Evolutionary conservation across 345 rosid species (phyloP), one percentile per base, ranked within the genome.

Genomic region (Lenwebbia sp.): DNA sequence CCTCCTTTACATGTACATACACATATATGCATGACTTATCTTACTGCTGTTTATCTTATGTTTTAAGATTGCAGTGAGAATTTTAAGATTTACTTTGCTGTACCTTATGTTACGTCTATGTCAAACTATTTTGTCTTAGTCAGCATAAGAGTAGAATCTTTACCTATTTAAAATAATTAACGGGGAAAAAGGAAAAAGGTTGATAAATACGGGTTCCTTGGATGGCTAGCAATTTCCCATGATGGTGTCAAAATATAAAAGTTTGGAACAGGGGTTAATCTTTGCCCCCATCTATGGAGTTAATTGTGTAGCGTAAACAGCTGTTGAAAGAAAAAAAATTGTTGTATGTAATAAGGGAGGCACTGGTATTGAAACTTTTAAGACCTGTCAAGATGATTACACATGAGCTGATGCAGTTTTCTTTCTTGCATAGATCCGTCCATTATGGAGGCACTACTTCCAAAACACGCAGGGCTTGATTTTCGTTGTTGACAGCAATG

Each of bases 391-490:
- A 37, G 81, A 19, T 19, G 47, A 70, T 70, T 37, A 37, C 81
- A 70, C 47, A 62, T 50, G 26, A 54, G 37, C 54, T 82, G 62
- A 81, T 28, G 4, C 3, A 41, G 25, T 37, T 84, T 52, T 65
- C 90, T 83, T 82, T 84, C 70, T 37, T 84, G 49, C 49, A 62
- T 92, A 94, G 96, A 94, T 94, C 86, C 94, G 95, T 88, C 95
- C 96, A 51, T 57, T 94, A 85, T 94, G 96, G 96, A 94, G 95
- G 95, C 95, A 94, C 86, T 94, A 93, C 90, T 93, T 94, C 89
- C 95, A 94, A 87, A 94, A 94, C 90, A 94, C 95, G 12, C 97
- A 94, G 88, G 97, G 97, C 85, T 93, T 94, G 28, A 94, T 93
- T 76, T 94, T 93, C 10, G 95, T 94, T 87, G 97, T 93, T 78